Conservation (phyloP, 768 basidiomycete genomes). For the Tephrocybe sp. region DNA sequence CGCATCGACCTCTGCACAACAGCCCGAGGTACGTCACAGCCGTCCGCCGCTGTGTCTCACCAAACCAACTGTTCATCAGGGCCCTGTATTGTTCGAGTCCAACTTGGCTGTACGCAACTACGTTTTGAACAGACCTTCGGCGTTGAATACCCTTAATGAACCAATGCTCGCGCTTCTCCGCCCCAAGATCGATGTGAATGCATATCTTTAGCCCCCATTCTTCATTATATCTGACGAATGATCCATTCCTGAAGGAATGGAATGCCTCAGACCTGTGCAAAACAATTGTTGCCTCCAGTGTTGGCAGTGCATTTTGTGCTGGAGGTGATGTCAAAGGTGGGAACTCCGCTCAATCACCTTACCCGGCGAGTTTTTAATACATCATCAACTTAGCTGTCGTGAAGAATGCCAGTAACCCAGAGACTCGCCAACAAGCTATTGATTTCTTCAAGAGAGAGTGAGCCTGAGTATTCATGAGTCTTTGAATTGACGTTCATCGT, state of each 20-base stretch:
- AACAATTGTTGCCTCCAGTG: conserved; percentile 69
- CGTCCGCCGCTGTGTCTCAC: conserved; percentile 9
- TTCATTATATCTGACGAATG: conserved; percentile 8
- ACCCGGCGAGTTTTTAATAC: conserved; percentile 6
- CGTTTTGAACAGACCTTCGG: conserved; percentile 74
- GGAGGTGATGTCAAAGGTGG: conserved; percentile 92
- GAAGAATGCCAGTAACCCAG: conserved; percentile 42
- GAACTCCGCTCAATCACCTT: conserved; percentile 25
- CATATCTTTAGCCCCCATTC: not conserved
- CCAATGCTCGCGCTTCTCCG: conserved; percentile 73
- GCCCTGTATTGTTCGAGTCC: conserved; percentile 68
- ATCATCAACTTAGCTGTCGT: conserved; percentile 47
- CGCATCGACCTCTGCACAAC: conserved; percentile 25
- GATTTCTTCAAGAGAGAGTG: conserved; percentile 91
- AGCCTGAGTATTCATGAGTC: conserved; percentile 27
- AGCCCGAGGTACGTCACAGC: conserved; percentile 34
- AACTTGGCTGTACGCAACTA: conserved; percentile 63
- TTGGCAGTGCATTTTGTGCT: conserved; percentile 82
- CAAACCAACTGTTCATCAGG: conserved; percentile 27
- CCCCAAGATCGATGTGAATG: conserved; percentile 71
- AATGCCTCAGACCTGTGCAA: conserved; percentile 64
- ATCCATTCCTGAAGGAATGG: conserved; percentile 60
- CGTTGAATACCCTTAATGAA: conserved; percentile 80
- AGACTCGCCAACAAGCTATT: conserved; percentile 61
- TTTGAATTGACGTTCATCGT: conserved; percentile 6